phyloP scores from a whole-genome alignment of 176 grass and related monocot genomes.

The bread wheat (Triticum aestivum) region DNA sequence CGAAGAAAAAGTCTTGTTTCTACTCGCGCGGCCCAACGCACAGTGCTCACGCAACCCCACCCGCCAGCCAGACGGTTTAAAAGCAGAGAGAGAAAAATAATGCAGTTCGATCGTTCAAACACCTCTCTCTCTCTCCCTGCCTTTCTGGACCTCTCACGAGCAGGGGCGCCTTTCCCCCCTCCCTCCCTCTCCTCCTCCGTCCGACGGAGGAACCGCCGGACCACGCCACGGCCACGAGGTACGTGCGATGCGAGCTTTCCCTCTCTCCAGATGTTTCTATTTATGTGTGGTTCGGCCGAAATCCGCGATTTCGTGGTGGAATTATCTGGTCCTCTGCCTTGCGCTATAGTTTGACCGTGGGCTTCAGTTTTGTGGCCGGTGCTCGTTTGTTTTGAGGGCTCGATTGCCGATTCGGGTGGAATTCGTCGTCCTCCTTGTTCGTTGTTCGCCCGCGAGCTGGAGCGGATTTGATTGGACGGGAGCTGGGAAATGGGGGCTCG shows the following conservation, averaged over 20 bases:
- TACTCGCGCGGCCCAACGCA: background rate
- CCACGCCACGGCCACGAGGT: conserved; percentile 6
- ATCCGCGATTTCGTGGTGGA: background rate
- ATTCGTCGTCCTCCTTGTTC: background rate
- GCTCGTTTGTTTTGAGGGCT: background rate
- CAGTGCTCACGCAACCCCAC: background rate
- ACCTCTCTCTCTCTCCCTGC: background rate
- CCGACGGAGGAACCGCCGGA: background rate
- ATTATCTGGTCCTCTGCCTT: background rate
- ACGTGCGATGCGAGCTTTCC: background rate
- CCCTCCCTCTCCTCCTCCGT: background rate
- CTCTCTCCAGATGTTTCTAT: too few relatives aligned
- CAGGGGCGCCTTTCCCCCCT: background rate
- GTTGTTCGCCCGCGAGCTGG: background rate
- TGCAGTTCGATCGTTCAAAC: background rate
- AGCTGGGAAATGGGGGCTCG: background rate
- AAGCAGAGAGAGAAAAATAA: background rate
- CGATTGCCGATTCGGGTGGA: background rate
- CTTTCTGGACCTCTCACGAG: background rate
- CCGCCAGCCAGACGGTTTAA: background rate
- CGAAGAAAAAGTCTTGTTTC: background rate
- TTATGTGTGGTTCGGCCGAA: background rate
- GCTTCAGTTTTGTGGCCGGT: background rate
- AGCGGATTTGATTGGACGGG: background rate
- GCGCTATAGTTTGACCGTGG: background rate